Conservation (phyloP, 345 rosid species). For the Schrenkiella parvula region DNA sequence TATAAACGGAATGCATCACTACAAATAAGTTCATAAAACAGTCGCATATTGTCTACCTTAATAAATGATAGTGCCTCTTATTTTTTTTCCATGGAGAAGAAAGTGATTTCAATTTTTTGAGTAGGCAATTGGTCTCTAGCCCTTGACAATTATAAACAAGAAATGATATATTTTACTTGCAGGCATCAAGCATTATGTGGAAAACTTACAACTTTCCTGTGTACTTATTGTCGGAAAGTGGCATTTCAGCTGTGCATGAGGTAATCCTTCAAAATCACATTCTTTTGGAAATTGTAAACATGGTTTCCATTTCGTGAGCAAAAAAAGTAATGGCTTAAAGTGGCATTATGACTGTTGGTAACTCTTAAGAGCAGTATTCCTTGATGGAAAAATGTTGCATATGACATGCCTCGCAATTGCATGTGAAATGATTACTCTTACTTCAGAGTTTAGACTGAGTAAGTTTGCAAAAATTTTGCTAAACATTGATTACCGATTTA, state of each 20-base stretch:
- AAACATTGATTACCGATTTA: not conserved
- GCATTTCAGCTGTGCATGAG: slow-evolving; percentile 59
- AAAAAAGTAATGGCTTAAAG: not conserved
- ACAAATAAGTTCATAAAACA: not conserved
- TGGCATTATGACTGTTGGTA: not conserved
- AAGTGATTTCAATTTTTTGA: not conserved
- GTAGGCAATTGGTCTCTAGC: not conserved
- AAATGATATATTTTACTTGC: slow-evolving; percentile 31
- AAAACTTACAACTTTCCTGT: slow-evolving; percentile 82
- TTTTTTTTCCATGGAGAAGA: not conserved
- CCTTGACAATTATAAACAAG: not conserved
- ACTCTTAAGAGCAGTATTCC: slow-evolving; percentile 6
- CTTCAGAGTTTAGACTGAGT: not conserved
- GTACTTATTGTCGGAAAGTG: slow-evolving; percentile 62
- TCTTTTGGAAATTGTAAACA: not conserved
- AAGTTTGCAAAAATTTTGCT: not conserved
- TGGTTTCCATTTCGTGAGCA: not conserved
- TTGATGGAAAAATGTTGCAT: not conserved
- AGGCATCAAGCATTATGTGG: slow-evolving; percentile 91
- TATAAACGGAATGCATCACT: not conserved
- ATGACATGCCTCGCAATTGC: not conserved
- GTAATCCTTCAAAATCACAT: slow-evolving; percentile 41
- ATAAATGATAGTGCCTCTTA: not conserved
- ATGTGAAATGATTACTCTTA: slow-evolving; percentile 3
- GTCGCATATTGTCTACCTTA: not conserved